phyloP scores from a whole-genome alignment of 257 asterid species.

The Solanum chiquidenum region DNA sequence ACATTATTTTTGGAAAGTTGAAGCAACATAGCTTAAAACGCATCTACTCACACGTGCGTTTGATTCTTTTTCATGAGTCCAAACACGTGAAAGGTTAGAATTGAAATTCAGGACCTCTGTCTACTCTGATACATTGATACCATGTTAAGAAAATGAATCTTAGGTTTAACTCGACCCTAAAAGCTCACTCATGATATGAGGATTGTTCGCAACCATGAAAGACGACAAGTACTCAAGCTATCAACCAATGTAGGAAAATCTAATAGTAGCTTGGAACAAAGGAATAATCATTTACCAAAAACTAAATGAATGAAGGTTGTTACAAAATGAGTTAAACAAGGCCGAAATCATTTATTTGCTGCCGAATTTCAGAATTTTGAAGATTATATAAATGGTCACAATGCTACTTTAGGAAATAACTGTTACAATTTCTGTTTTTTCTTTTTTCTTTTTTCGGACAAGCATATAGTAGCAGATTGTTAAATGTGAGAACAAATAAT shows the following conservation, averaged over 20 bases:
- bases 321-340: background rate
- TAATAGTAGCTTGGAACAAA: background rate
- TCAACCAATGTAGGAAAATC: background rate
- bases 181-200: background rate
- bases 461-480: background rate
- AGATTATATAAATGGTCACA: background rate
- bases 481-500: background rate
- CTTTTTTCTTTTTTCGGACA: rapidly evolving
- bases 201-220: background rate
- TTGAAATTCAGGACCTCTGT: background rate
- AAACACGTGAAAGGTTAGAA: background rate
- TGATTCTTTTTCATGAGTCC: background rate
- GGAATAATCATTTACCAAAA: background rate
- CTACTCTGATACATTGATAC: background rate
- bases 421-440: too few relatives aligned
- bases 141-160: background rate
- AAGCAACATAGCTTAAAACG: background rate
- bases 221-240: background rate
- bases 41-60: background rate
- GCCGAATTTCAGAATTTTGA: background rate
- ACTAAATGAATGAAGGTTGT: background rate
- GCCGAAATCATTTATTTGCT: too few relatives aligned
- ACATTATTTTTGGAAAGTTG: background rate
- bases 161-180: background rate
- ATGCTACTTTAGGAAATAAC: too few relatives aligned